Percentiles rank a stretch among this genome's conserved stretches.
phyloP scores from a whole-genome alignment of 148 eudicot genomes.

The Rhododendron molle region DNA sequence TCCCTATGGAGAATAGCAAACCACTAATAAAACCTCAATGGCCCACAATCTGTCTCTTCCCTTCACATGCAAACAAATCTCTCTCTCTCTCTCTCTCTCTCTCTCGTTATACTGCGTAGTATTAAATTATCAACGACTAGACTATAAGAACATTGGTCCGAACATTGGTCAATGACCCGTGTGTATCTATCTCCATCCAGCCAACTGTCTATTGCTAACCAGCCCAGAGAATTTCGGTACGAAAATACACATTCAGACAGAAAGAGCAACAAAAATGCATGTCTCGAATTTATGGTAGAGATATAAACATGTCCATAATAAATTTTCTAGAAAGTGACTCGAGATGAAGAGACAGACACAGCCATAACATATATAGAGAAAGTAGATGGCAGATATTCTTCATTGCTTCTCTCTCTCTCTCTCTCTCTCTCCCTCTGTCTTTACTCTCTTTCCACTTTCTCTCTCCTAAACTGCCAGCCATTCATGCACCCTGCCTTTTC shows the following conservation, averaged over 20 bases:
- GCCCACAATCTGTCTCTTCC: conserved; percentile 1
- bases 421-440: no score
- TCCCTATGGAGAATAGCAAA: neutral
- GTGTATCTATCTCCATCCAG: neutral
- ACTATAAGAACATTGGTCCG: neutral
- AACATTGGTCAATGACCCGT: neutral
- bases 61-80: conserved; percentile 7
- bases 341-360: neutral
- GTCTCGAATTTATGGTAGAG: conserved; percentile 5
- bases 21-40: neutral
- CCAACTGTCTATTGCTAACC: neutral
- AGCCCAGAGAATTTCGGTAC: neutral
- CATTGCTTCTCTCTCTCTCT: neutral
- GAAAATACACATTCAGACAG: neutral
- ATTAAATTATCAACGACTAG: neutral
- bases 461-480: conserved; percentile 1
- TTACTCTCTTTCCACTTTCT: neutral
- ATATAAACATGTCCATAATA: conserved; percentile 4
- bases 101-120: neutral
- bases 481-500: neutral
- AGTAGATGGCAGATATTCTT: conserved; percentile 17
- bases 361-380: neutral
- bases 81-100: conserved; percentile 4
- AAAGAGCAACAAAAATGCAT: neutral
- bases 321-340: neutral